phyloP scores from a whole-genome alignment of 2,329 filamentous ascomycete species.

The Ceratocystis smalleyi region DNA sequence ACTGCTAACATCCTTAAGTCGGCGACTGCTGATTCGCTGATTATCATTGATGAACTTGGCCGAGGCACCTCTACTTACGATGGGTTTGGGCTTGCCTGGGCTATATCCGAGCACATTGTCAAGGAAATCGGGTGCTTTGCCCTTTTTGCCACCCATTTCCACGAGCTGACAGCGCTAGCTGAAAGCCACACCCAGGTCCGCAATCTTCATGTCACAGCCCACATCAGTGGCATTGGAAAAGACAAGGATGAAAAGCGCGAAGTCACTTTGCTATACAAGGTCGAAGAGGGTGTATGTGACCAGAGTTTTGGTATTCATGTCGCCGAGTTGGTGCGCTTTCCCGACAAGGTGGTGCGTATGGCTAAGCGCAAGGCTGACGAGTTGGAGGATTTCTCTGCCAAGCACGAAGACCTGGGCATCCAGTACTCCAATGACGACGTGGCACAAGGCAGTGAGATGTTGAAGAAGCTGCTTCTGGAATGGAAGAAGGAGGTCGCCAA shows the following conservation, averaged over 20 bases:
- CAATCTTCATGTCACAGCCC: constrained; percentile 91
- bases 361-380: constrained; percentile 98
- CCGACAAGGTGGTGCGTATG: constrained; percentile 95
- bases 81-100: constrained; percentile 97
- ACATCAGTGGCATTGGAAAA: constrained; percentile 49
- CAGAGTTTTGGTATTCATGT: constrained; percentile 98
- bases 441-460: constrained; percentile 67
- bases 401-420: constrained; percentile 47
- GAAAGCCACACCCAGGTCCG: constrained; percentile 76
- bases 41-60: constrained; percentile 96
- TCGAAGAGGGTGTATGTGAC: constrained; percentile 87
- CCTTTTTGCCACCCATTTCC: constrained; percentile 95
- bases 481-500: constrained; percentile 65
- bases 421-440: constrained; percentile 71
- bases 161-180: constrained; percentile 82
- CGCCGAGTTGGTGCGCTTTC: constrained; percentile 89
- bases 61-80: constrained; percentile 96
- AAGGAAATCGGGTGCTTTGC: constrained; percentile 88
- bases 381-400: constrained; percentile 82
- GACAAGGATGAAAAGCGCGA: constrained; percentile 46
- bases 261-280: constrained; percentile 92
- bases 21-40: constrained; percentile 83
- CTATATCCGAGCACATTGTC: constrained; percentile 93
- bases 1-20: constrained; percentile 97
- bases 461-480: constrained; percentile 66